Evolutionary conservation across 2,329 filamentous ascomycete species (phyloP), one percentile per base, ranked within the genome.

Genomic region (Scortechinia acanthostroma): DNA sequence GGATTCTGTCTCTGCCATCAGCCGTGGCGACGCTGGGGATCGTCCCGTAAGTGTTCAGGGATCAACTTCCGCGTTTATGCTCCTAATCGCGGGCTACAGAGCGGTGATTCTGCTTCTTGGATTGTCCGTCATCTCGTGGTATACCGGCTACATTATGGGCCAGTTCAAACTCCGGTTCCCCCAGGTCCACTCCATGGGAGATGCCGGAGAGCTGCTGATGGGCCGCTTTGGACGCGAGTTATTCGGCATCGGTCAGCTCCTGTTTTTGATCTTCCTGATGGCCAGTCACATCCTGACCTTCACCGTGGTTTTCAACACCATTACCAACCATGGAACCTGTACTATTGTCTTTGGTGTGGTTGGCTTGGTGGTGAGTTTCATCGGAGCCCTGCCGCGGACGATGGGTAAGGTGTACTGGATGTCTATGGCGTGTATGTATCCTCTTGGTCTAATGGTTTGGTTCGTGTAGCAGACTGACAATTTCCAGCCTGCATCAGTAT

Each of bases 141-240:
- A 40, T 40, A 40, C 35, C 6, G 35, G 35, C 35, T 40, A 40
- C 20, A 17, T 13, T 6, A 40, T 40, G 6, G 35, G 35, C 17
- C 35, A 40, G 20, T 40, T 40, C 35, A 40, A 40, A 19, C 35
- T 40, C 17, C 35, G 35, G 14, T 17, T 15, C 35, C 35, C 35
- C 35, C 10, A 40, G 10, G 20, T 40, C 20, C 35, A 40, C 35
- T 15, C 13, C 17, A 40, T 40, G 35, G 35, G 35, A 40, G 35
- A 40, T 19, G 35, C 35, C 6, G 35, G 35, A 6, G 35, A 40
- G 17, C 35, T 40, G 13, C 20, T 40, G 35, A 40, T 40, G 35
- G 35, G 35, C 35, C 35, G 35, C 6, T 40, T 40, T 19, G 35
- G 35, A 13, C 35, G 35, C 35, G 35, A 40, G 20, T 40, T 40